Base-by-base conservation (phyloP, 192 early-diverging fungal species). In the Rhizoclosmatium sp. region DNA sequence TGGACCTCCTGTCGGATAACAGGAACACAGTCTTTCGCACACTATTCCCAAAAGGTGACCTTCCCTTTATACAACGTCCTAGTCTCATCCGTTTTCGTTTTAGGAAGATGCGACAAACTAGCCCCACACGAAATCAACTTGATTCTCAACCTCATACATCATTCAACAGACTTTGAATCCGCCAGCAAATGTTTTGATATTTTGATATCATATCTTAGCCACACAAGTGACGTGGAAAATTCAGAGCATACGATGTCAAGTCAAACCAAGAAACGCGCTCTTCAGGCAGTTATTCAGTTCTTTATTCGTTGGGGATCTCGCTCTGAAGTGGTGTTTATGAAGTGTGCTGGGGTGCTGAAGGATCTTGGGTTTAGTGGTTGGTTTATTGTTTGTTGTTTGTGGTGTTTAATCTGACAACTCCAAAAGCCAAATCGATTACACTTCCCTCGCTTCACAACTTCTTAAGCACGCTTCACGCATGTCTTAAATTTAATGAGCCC, bases 1-100 rank as follows among this genome's bases (percentile, higher is more conserved):
- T 75, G 42, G 73, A 75, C 56, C 60, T 75, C 19, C 73, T 75
- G 12, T 75, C 73, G 21, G 60, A 64, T 19, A 75, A 75, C 47
- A 64, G 46, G 62, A 23, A 42, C 58, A 64, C 73, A 21, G 45
- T 75, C 40, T 75, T 45, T 64, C 73, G 73, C 16, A 41, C 40
- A 4, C 41, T 75, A 7, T 75, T 64, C 45, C 73, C 73, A 7
- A 75, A 75, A 64, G 73, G 73, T 75, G 5, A 9, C 51, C 1
- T 16, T 54, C 51, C 16, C 51, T 54, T 16, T 1, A 7, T 54
- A 54, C 12, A 42, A 69, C 12, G 16, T 21, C 2, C 1, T 46
- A 69, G 67, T 47, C 4, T 47, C n/a, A 3, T 69, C 19, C 2
- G 2, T 47, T 9, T 45, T 44, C 42, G 0, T 2, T n/a, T 47